Conservation (phyloP, 1,284 basidiomycete species). For the Microbotryum scabiosae region DNA sequence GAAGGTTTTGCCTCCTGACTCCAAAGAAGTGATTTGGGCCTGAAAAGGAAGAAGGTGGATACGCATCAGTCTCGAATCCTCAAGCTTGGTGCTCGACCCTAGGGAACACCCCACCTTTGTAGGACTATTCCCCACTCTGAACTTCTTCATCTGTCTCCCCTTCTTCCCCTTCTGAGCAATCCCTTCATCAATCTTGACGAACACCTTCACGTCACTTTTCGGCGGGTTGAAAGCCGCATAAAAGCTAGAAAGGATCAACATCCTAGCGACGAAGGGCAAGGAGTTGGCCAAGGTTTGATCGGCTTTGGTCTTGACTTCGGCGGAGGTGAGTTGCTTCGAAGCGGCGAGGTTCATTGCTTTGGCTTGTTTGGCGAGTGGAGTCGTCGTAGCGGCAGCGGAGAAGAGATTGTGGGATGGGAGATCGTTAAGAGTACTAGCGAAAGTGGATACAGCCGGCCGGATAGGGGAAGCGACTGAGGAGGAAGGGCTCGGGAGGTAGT, state of each 20-base stretch:
- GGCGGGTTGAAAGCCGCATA: conserved; percentile 26
- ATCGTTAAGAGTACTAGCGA: background rate
- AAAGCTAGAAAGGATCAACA: conserved; percentile 21
- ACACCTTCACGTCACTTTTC: conserved; percentile 28
- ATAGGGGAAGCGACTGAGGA: background rate
- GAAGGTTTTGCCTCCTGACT: conserved; percentile 25
- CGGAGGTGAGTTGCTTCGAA: conserved; percentile 9
- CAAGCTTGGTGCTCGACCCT: background rate
- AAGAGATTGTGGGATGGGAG: too few relatives aligned
- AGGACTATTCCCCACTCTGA: background rate
- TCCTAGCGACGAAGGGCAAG: conserved; percentile 21
- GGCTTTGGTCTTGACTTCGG: background rate
- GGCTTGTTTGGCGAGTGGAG: background rate
- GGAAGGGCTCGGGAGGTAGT: background rate
- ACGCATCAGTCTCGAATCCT: background rate
- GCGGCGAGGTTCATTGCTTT: conserved; percentile 10
- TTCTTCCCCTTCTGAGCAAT: conserved; percentile 21
- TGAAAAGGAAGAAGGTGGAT: background rate
- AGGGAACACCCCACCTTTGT: background rate
- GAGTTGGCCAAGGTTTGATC: conserved; percentile 11
- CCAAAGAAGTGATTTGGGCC: conserved; percentile 7
- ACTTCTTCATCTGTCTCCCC: background rate
- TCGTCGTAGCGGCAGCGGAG: too few relatives aligned
- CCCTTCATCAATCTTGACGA: conserved; percentile 24
- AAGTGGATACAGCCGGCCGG: background rate